A percentile compares a stretch with the other conserved stretches of the same genome.
phyloP scores from a whole-genome alignment of 371 early-diverging fungal genomes.

The Mortierella sp. region DNA sequence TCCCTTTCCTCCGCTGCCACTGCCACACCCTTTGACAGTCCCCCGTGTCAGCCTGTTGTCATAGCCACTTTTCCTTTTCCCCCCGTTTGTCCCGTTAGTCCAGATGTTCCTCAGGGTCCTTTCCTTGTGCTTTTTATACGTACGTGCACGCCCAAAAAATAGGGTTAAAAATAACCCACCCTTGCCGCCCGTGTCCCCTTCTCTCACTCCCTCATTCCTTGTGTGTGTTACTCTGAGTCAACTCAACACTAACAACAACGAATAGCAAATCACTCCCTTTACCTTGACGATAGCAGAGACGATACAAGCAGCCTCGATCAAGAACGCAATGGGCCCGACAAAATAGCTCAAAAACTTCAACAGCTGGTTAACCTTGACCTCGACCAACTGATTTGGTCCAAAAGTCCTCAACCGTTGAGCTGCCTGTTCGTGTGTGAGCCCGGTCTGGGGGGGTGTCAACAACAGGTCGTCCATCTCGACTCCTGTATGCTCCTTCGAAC shows the following conservation, averaged over 20 bases:
- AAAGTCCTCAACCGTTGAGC: slow-evolving; percentile 62
- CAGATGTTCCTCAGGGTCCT: neutral
- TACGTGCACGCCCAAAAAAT: neutral
- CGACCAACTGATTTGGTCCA: slow-evolving; percentile 70
- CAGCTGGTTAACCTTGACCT: slow-evolving; percentile 74
- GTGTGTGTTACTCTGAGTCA: neutral
- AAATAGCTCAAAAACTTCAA: slow-evolving; percentile 84
- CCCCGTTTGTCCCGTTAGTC: neutral
- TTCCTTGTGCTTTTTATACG: neutral
- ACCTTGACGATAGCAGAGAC: slow-evolving; percentile 67
- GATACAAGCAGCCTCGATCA: slow-evolving; percentile 78
- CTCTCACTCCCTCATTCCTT: neutral
- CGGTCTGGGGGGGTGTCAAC: slow-evolving; percentile 64
- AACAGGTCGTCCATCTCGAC: slow-evolving; percentile 66
- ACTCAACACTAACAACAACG: too few relatives aligned
- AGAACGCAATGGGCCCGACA: slow-evolving; percentile 77
- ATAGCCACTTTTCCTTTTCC: neutral
- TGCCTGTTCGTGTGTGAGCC: slow-evolving; percentile 63
- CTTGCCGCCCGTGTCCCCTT: neutral
- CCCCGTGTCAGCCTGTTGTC: neutral
- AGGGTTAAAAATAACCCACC: neutral
- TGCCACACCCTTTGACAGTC: neutral
- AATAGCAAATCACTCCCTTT: neutral
- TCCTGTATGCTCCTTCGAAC: slow-evolving; percentile 10
- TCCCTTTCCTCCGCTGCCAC: neutral